phyloP scores from a whole-genome alignment of 2,329 filamentous ascomycete species.

The Xylogone sp. region DNA sequence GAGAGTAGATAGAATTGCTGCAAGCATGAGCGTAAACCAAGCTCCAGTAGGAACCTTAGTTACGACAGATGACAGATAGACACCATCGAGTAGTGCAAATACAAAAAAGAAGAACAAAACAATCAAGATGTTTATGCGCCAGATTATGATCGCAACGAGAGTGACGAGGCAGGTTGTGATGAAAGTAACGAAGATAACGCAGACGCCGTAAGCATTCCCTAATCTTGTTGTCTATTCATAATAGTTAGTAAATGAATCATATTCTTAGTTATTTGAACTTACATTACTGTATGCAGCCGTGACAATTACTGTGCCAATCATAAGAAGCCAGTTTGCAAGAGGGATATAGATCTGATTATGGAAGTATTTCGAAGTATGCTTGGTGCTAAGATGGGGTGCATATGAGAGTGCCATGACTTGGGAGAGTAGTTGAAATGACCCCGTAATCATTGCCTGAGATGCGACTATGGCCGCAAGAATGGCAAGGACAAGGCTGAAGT shows the following conservation, averaged over 20 bases:
- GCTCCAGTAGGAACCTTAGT: slow-evolving; percentile 72
- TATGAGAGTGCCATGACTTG: slow-evolving; percentile 70
- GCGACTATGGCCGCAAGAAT: slow-evolving; percentile 71
- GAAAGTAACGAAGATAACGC: slow-evolving; percentile 77
- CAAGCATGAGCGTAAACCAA: slow-evolving; percentile 71
- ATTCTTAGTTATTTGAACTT: slow-evolving; percentile 15
- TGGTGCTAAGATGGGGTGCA: slow-evolving; percentile 71
- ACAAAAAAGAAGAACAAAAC: slow-evolving; percentile 59
- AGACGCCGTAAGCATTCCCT: slow-evolving; percentile 74
- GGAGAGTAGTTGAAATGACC: slow-evolving; percentile 61
- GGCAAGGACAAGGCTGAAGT: slow-evolving; percentile 64
- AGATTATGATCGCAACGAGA: slow-evolving; percentile 68
- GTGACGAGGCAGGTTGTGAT: slow-evolving; percentile 73
- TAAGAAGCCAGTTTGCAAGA: slow-evolving; percentile 71
- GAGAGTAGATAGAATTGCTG: slow-evolving; percentile 56
- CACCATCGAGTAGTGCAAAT: slow-evolving; percentile 64
- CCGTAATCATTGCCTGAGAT: slow-evolving; percentile 75
- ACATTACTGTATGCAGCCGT: slow-evolving; percentile 71
- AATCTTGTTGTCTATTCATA: slow-evolving; percentile 56
- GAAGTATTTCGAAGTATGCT: slow-evolving; percentile 66
- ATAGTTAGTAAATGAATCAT: slow-evolving; percentile 12
- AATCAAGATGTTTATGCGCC: slow-evolving; percentile 58
- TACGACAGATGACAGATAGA: slow-evolving; percentile 66
- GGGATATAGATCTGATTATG: slow-evolving; percentile 77
- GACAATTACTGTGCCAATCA: slow-evolving; percentile 72